Conservation (phyloP, 169 alveolate species). For the Plasmodium sp. region DNA sequence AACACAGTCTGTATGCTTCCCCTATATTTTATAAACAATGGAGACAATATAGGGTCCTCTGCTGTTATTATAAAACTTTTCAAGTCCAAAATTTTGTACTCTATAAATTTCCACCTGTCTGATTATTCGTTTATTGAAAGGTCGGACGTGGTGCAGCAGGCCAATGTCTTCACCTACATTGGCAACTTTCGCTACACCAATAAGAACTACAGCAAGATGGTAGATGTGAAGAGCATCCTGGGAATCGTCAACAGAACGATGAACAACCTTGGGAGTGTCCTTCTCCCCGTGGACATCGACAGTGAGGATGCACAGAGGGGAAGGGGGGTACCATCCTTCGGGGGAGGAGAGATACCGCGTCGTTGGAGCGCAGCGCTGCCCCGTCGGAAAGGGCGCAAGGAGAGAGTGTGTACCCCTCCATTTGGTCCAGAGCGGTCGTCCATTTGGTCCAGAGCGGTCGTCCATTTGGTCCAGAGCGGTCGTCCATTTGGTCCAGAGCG, state of each 20-base stretch:
- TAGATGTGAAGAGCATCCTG: slow-evolving; percentile 13
- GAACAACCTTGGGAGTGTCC: slow-evolving; percentile 42
- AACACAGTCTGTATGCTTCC: slow-evolving; percentile 28
- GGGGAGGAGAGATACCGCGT: neutral
- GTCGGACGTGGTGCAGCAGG: slow-evolving; percentile 20
- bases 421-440: neutral
- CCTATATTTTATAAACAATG: slow-evolving; percentile 54
- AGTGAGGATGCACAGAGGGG: neutral
- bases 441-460: neutral
- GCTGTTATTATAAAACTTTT: slow-evolving; percentile 37
- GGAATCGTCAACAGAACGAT: slow-evolving; percentile 36
- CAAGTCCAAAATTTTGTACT: slow-evolving; percentile 51
- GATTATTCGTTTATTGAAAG: slow-evolving; percentile 70
- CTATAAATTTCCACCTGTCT: slow-evolving; percentile 27
- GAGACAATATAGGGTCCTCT: slow-evolving; percentile 70
- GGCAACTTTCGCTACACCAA: slow-evolving; percentile 62
- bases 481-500: neutral
- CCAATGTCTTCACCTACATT: slow-evolving; percentile 55
- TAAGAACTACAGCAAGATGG: slow-evolving; percentile 35
- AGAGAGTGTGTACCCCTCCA: neutral
- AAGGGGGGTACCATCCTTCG: neutral
- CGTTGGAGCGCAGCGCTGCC: neutral
- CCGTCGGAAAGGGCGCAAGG: neutral
- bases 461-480: no score
- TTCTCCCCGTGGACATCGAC: slow-evolving; percentile 67